Percentiles rank a stretch among this genome's conserved stretches.
phyloP scores from a whole-genome alignment of 177 flowering plant species.

The Vitis hybrid region DNA sequence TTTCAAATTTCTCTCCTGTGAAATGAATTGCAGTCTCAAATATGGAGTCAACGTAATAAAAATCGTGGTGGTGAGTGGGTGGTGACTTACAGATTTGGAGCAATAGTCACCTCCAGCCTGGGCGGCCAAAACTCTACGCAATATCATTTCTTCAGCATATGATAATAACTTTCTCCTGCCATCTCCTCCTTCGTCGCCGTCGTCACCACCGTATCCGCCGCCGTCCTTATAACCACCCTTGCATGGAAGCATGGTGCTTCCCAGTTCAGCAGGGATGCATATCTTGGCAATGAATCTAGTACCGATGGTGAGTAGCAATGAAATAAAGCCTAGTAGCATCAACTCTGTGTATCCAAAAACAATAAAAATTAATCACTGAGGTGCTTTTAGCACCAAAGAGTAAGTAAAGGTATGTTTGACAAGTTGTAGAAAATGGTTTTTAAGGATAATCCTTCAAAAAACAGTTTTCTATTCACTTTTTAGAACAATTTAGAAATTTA shows the following conservation, averaged over 20 bases:
- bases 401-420: no score
- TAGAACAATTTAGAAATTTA: no score
- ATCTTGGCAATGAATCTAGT: constrained; percentile 36
- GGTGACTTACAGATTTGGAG: constrained; percentile 20
- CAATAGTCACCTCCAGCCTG: constrained; percentile 32
- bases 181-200: background rate
- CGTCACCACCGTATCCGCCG: background rate
- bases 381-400: no score
- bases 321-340: constrained; percentile 77
- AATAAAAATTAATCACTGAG: background rate
- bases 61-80: no score
- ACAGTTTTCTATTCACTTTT: no score
- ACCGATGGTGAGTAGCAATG: constrained; percentile 61
- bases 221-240: background rate
- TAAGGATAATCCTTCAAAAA: no score
- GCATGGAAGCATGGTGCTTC: constrained; percentile 58
- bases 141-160: constrained; percentile 26
- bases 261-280: constrained; percentile 47
- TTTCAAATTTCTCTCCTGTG: no score
- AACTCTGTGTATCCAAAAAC: constrained; percentile 39
- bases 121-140: constrained; percentile 46
- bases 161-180: constrained; percentile 36
- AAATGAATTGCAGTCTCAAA: background rate
- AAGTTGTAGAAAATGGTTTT: no score
- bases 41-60: background rate